Conservation (phyloP, 1,139 yeast species). For the Geotrichum fermentans region DNA sequence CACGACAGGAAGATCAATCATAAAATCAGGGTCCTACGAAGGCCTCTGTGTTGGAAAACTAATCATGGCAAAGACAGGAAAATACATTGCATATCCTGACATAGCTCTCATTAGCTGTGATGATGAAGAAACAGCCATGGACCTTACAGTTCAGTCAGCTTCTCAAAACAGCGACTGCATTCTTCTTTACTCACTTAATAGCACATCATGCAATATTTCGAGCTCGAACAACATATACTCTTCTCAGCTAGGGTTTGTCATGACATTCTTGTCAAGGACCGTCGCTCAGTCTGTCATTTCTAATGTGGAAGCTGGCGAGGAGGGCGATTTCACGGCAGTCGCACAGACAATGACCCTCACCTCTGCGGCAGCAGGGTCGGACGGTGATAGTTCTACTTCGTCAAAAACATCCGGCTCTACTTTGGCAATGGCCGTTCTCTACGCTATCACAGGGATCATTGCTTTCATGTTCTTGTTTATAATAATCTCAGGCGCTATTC, state of each 20-base stretch:
- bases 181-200: conserved; percentile 29
- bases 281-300: conserved; percentile 28
- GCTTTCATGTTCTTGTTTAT: conserved; percentile 33
- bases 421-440: conserved; percentile 34
- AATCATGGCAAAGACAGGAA: conserved; percentile 20
- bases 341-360: conserved; percentile 25
- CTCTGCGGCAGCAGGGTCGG: conserved; percentile 15
- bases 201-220: conserved; percentile 30
- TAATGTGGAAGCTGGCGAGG: conserved; percentile 20
- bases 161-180: conserved; percentile 31
- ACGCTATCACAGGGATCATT: conserved; percentile 33
- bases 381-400: too few species aligned
- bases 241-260: conserved; percentile 33
- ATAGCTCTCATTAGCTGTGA: conserved; percentile 35
- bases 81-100: conserved; percentile 23
- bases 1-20: conserved; percentile 24
- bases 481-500: conserved; percentile 36
- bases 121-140: conserved; percentile 26
- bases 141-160: conserved; percentile 26
- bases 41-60: conserved; percentile 29
- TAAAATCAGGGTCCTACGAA: conserved; percentile 23
- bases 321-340: conserved; percentile 19
- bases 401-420: conserved; percentile 24
- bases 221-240: conserved; percentile 24
- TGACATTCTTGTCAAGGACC: conserved; percentile 29